A percentile compares a stretch with the other conserved stretches of the same genome.
These are phyloP conservation scores for Teunomyces barrocoloradensis DNA, from an alignment of 805 yeast species.

Conservation along the genomic window DNA sequence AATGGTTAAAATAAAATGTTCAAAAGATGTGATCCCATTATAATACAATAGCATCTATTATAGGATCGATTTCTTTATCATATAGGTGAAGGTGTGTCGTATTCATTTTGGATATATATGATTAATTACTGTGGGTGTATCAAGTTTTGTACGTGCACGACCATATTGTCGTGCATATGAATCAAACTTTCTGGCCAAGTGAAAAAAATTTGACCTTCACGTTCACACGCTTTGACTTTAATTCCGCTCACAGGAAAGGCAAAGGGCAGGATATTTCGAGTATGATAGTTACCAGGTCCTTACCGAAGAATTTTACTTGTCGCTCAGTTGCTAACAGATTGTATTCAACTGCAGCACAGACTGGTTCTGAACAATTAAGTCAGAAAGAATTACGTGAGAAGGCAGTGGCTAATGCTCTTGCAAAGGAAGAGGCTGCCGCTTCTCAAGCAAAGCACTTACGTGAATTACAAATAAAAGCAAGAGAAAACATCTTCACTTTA, in stretches of 20 bases:
- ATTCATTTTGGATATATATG: background rate
- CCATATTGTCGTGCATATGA: background rate
- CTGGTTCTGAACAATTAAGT: conserved; percentile 9
- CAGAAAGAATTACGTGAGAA: conserved; percentile 36
- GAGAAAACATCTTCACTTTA: conserved; percentile 26
- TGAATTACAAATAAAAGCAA: conserved; percentile 28
- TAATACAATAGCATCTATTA: background rate
- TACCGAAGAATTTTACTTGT: background rate
- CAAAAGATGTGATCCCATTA: background rate
- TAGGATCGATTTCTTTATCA: background rate
- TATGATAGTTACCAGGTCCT: background rate
- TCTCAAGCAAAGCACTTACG: conserved; percentile 33
- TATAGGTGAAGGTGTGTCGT: background rate
- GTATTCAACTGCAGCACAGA: background rate
- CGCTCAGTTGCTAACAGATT: background rate
- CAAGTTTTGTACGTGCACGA: background rate
- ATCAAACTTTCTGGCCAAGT: background rate
- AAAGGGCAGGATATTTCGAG: background rate
- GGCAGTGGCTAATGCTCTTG: conserved; percentile 44
- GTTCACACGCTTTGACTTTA: background rate
- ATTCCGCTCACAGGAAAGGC: background rate
- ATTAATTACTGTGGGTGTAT: background rate
- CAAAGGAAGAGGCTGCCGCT: conserved; percentile 40
- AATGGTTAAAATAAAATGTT: background rate
- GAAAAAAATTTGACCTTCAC: conserved; percentile 3